Evolutionary conservation across 2,329 filamentous ascomycete genomes (phyloP).

Genomic region (Alternaria atra): DNA sequence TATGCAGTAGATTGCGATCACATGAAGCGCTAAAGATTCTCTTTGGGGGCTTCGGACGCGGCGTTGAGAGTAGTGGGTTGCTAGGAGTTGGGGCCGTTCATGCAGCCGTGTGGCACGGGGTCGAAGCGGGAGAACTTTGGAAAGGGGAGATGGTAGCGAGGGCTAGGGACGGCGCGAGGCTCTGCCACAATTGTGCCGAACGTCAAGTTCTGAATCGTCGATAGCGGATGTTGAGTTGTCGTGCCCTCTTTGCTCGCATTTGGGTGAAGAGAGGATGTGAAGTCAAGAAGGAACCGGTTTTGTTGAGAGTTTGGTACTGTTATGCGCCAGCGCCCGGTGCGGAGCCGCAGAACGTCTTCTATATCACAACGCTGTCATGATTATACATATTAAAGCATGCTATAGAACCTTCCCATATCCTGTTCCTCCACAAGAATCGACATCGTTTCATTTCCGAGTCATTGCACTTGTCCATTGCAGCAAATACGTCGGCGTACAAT

Average conservation of each 20-base stretch:
- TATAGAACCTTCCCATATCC: not conserved
- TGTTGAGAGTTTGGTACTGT: conserved; percentile 1
- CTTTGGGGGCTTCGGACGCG: conserved; percentile 1
- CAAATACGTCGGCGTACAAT: not conserved
- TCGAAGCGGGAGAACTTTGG: conserved; percentile 3
- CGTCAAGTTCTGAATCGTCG: not conserved
- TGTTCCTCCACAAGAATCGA: not conserved
- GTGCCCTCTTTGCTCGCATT: not conserved
- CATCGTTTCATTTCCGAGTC: not conserved
- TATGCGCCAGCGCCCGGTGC: conserved; percentile 1
- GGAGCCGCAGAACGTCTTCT: conserved; percentile 1
- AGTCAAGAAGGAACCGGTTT: not conserved
- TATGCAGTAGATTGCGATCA: conserved; percentile 28
- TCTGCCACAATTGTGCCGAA: not conserved
- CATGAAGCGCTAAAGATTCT: conserved; percentile 15
- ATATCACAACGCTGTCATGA: not conserved
- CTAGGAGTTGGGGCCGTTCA: conserved; percentile 12
- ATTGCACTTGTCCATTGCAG: not conserved
- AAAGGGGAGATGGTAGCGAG: not conserved
- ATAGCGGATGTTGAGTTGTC: not conserved
- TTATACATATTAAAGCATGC: not conserved
- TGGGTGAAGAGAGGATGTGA: not conserved
- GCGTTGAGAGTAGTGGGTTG: conserved; percentile 7
- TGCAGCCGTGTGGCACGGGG: conserved; percentile 14
- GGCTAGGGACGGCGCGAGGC: not conserved